Percentiles rank a stretch among this genome's conserved stretches.
Conservation (phyloP, 768 basidiomycete species). For the Boletus insuetus region DNA sequence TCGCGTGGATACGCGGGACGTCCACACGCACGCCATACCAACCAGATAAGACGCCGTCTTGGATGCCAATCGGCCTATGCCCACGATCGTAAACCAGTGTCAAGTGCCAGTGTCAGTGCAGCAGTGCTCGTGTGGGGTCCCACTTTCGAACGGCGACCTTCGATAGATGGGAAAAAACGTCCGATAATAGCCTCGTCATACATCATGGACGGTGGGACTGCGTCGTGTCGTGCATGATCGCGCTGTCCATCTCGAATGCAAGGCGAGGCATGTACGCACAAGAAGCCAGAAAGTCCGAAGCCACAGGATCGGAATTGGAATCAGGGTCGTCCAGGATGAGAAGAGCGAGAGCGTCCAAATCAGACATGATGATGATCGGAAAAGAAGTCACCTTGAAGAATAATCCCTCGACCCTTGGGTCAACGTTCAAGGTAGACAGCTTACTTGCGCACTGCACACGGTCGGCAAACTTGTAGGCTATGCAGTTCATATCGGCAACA, state of each 20-base stretch:
- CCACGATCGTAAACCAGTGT: not conserved
- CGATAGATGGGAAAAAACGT: not conserved
- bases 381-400: not conserved
- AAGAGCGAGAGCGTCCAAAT: not conserved
- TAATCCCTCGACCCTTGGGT: conserved; percentile 11
- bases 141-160: not conserved
- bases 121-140: not conserved
- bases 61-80: not conserved
- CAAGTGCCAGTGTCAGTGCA: too few relatives aligned
- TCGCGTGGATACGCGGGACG: not conserved
- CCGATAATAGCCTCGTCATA: not conserved
- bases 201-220: not conserved
- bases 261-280: not conserved
- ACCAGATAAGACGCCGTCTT: not conserved
- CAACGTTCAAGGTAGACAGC: not conserved
- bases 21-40: not conserved
- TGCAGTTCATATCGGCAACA: not conserved
- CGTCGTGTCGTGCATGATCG: conserved; percentile 1
- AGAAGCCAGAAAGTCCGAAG: not conserved
- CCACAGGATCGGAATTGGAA: conserved; percentile 5
- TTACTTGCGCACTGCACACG: not conserved
- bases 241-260: not conserved
- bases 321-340: not conserved
- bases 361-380: not conserved
- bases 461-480: not conserved